Evolutionary conservation across 2,329 filamentous ascomycete genomes (phyloP).

Genomic region (Pseudogymnoascus sp.): DNA sequence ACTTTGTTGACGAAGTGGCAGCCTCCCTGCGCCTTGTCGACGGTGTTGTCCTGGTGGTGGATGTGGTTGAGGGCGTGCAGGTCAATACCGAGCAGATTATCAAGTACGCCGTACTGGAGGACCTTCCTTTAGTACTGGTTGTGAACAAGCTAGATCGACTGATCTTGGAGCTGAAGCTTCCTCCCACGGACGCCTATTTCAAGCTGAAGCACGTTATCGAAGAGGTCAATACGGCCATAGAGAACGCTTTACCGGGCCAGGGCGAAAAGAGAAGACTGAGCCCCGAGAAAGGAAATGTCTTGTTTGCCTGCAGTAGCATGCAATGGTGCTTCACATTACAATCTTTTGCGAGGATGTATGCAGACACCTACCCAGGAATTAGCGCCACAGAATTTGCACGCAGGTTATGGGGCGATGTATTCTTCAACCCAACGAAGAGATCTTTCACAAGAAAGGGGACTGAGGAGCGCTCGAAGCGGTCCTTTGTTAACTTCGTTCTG

Average conservation of each 20-base stretch:
- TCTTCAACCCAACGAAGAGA: conserved; percentile 83
- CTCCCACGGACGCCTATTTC: conserved; percentile 94
- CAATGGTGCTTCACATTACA: conserved; percentile 93
- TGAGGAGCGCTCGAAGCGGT: conserved; percentile 72
- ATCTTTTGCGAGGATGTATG: conserved; percentile 95
- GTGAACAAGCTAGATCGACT: conserved; percentile 97
- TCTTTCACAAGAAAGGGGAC: conserved; percentile 83
- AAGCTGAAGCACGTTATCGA: conserved; percentile 98
- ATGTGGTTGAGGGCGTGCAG: conserved; percentile 98
- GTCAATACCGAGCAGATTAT: conserved; percentile 96
- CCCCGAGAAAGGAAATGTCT: conserved; percentile 96
- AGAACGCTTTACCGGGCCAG: conserved; percentile 72
- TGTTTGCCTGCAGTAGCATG: conserved; percentile 88
- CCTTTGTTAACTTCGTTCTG: conserved; percentile 89
- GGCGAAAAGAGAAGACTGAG: conserved; percentile 76
- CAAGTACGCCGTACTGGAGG: conserved; percentile 85
- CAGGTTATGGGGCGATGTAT: conserved; percentile 92
- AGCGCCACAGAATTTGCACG: conserved; percentile 75
- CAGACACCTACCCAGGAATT: conserved; percentile 75
- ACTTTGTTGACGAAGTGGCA: conserved; percentile 96
- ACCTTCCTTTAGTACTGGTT: conserved; percentile 78
- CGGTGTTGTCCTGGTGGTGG: conserved; percentile 86
- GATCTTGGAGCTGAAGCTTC: conserved; percentile 88
- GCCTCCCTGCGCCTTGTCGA: conserved; percentile 80
- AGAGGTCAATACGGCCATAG: conserved; percentile 93